Evolutionary conservation across 192 early-diverging fungal genomes (phyloP), one percentile per base, ranked within the genome.

Genomic region (Gonapodya prolifera): DNA sequence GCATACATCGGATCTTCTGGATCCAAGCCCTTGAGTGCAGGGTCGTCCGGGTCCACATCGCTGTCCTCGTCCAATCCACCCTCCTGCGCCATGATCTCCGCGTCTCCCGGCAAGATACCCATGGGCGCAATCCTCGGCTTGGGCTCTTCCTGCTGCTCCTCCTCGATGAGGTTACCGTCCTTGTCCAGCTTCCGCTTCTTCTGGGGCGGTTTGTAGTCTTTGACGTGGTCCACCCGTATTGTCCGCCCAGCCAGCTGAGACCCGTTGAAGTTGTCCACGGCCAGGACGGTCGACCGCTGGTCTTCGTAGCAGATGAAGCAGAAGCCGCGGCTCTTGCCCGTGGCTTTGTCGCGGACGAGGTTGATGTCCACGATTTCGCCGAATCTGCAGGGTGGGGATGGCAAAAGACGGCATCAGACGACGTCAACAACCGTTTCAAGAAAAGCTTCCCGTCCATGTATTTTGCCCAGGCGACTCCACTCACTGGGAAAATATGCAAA

Each of bases 231-330:
- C 0, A 94, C 93, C 69, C 92, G 89, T 75, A 94, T 34, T 29
- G 85, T 85, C 31, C 93, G 85, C 18, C 76, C 76, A 34, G 23
- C 80, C 83, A 88, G 86, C 81, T 89, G 85, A 61, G 83, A 83
- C 2, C 95, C 95, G 81, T 95, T 95, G 34, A 99, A 86, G 82
- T 99, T 99, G 83, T 99, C 97, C 1, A 99, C 97, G 0, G 95
- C 94, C 35, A 99, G 84, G 0, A 95, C 82, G 1, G 96, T 98
- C 75, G 90, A 91, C 74, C 92, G 81, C 80, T 98, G 95, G 86
- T 98, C 95, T 79, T 95, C 92, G 83, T 95, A 98, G 78, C 93
- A 92, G 28, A 98, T 77, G 80, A 98, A 98, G 1, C 86, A 90
- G 83, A 88, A 96, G 1, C 96, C 96, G 71, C 90, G 92, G 69